Base-by-base conservation (phyloP, 169 alveolate species). In the Cryptosporidium canis region DNA sequence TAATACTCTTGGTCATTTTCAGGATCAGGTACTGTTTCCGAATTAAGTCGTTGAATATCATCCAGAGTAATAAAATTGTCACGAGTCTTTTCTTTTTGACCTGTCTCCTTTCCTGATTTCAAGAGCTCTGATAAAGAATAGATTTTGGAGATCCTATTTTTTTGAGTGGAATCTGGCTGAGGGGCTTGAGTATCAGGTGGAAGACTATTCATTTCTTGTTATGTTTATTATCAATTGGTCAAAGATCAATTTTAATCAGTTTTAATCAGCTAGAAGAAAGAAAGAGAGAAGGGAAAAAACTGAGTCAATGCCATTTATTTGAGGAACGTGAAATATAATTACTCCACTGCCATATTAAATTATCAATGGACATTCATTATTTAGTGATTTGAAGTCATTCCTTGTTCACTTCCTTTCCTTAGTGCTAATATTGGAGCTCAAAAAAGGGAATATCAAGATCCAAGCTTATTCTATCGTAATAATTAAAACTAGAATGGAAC, bases 81-180 rank as follows among this genome's bases (percentile, higher is more conserved):
- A 16, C 51, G 16, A 29, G 2, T 14, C 5, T 14, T n/a, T 7
- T 70, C 18, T 33, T 48, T 51, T 21, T 31, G 16, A 27, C 11
- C 31, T 8, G 7, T 4, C 12, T 67, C 63, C 16, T 45, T 41
- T 11, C 24, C 45, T 6, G 66, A 11, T 24, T 70, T 70, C 11
- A 70, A 44, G 16, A 70, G 21, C 24, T 55, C 48, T 31, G 67
- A 70, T 24, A 70, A 70, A 5, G 84, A 70, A 33, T 70, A 16
- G 2, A 77, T 77, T 24, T 77, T 77, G 6, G 87, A 77, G n/a
- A 77, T 77, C 43, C 87, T 37, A 37, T 16, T 39, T 70, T 51
- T 70, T 21, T 31, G 14, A 18, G 24, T 2, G 18, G 63, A 51
- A 16, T 51, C 33, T 8, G 24, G 0, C 1, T 18, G 35, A 51